These are phyloP conservation scores for Parasitella parasitica DNA, from an alignment of 371 early-diverging fungal species.

Conservation along the genomic window DNA sequence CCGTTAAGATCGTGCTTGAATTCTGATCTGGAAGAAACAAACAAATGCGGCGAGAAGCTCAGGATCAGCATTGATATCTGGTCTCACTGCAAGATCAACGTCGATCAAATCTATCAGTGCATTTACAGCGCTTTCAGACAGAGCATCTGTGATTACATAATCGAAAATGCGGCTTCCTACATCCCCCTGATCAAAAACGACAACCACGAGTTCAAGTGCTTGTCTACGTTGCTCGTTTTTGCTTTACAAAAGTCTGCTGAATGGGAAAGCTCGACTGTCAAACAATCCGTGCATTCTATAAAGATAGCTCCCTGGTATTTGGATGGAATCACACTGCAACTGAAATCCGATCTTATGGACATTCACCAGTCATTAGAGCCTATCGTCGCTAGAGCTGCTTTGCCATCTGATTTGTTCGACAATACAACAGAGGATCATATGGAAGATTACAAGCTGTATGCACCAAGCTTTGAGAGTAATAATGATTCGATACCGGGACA, in stretches of 20 bases:
- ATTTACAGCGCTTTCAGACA: constrained; percentile 58
- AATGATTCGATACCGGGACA: not conserved
- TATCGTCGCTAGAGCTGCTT: constrained; percentile 19
- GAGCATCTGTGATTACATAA: constrained; percentile 68
- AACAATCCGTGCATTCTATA: constrained; percentile 30
- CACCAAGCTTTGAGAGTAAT: not conserved
- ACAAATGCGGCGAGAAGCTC: constrained; percentile 15
- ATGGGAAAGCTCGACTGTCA: constrained; percentile 59
- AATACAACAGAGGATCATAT: not conserved
- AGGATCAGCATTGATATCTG: constrained; percentile 68
- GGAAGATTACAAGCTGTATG: constrained; percentile 4
- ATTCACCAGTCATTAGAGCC: constrained; percentile 28
- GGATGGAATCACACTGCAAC: constrained; percentile 34
- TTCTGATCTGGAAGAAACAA: constrained; percentile 16
- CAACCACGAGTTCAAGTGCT: not conserved
- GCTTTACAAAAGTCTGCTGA: constrained; percentile 45
- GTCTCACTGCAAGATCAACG: constrained; percentile 65
- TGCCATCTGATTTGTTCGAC: constrained; percentile 1
- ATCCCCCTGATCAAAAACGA: not conserved
- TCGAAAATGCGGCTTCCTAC: constrained; percentile 52
- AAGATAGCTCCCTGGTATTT: constrained; percentile 42
- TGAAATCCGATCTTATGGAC: constrained; percentile 32
- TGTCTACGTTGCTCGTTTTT: constrained; percentile 9
- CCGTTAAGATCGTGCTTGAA: constrained; percentile 16
- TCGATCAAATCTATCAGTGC: constrained; percentile 47